phyloP scores from a whole-genome alignment of 2,329 filamentous ascomycete species.

The Cryphonectria parasitica region DNA sequence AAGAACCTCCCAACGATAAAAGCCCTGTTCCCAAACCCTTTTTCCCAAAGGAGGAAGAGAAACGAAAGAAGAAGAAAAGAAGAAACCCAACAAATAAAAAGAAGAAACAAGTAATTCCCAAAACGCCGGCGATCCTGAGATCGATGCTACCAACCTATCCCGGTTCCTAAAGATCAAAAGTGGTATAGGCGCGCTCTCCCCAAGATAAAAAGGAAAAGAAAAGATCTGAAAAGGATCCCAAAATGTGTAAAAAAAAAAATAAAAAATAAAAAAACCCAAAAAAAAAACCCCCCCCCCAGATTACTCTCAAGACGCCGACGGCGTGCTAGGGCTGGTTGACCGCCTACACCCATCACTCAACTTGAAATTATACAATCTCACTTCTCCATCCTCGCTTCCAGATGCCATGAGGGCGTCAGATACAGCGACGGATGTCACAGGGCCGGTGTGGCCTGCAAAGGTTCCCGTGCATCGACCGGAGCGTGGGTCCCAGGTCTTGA shows the following conservation, averaged over 20 bases:
- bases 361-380: slow-evolving; percentile 80
- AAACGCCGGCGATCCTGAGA: slow-evolving; percentile 16
- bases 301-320: slow-evolving; percentile 3
- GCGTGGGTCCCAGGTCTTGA: slow-evolving; percentile 92
- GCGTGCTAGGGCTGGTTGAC: slow-evolving; percentile 26
- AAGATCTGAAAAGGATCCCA: not conserved
- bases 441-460: slow-evolving; percentile 86
- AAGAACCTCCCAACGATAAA: not conserved
- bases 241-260: not conserved
- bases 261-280: too few relatives aligned
- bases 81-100: not conserved
- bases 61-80: not conserved
- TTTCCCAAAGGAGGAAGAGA: not conserved
- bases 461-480: slow-evolving; percentile 91
- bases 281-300: not conserved
- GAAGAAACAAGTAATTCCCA: not conserved
- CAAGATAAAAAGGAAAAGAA: not conserved
- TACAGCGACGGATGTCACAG: slow-evolving; percentile 90
- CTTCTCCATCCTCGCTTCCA: slow-evolving; percentile 91
- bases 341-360: slow-evolving; percentile 29
- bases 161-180: slow-evolving; percentile 7
- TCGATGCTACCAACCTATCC: slow-evolving; percentile 10
- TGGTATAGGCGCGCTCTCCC: slow-evolving; percentile 22
- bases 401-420: slow-evolving; percentile 89
- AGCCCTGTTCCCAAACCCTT: not conserved